phyloP scores from a whole-genome alignment of 768 basidiomycete genomes.

The Tulasnella sp. region DNA sequence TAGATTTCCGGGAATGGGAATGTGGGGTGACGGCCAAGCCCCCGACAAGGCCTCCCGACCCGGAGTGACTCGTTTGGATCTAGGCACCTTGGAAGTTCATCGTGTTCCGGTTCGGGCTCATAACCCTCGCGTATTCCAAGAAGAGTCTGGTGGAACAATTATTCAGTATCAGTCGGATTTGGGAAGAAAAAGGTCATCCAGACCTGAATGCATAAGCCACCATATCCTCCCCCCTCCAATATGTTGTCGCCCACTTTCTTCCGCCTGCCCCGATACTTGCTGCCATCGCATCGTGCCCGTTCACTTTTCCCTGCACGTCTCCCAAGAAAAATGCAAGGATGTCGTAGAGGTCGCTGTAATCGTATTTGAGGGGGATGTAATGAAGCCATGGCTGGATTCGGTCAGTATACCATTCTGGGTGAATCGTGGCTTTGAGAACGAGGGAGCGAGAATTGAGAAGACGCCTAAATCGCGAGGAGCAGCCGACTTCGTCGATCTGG shows the following conservation, averaged over 20 bases:
- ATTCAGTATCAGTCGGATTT: neutral
- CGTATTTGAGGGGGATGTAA: slow-evolving; percentile 62
- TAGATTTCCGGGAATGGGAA: neutral
- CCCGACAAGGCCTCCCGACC: neutral
- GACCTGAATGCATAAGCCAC: slow-evolving; percentile 57
- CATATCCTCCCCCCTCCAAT: slow-evolving; percentile 61
- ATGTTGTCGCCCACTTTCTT: slow-evolving; percentile 51
- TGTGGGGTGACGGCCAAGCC: neutral
- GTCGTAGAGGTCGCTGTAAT: slow-evolving; percentile 66
- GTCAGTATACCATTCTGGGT: slow-evolving; percentile 58
- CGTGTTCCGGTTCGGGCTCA: slow-evolving; percentile 44
- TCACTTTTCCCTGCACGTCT: slow-evolving; percentile 50
- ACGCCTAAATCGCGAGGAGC: slow-evolving; percentile 39
- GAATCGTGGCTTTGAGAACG: slow-evolving; percentile 38
- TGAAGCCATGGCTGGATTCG: slow-evolving; percentile 40
- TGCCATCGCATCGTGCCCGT: slow-evolving; percentile 56
- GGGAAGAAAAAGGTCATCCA: neutral
- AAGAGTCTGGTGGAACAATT: slow-evolving; percentile 47
- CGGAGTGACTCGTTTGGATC: neutral
- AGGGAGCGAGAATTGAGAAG: slow-evolving; percentile 36
- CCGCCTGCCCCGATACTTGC: slow-evolving; percentile 55
- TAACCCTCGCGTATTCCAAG: slow-evolving; percentile 53
- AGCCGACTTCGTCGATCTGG: slow-evolving; percentile 37
- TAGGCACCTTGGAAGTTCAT: slow-evolving; percentile 35
- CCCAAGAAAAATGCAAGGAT: slow-evolving; percentile 70